Evolutionary conservation across 2,329 filamentous ascomycete species (phyloP).

Genomic region (Endocalyx cinctus): DNA sequence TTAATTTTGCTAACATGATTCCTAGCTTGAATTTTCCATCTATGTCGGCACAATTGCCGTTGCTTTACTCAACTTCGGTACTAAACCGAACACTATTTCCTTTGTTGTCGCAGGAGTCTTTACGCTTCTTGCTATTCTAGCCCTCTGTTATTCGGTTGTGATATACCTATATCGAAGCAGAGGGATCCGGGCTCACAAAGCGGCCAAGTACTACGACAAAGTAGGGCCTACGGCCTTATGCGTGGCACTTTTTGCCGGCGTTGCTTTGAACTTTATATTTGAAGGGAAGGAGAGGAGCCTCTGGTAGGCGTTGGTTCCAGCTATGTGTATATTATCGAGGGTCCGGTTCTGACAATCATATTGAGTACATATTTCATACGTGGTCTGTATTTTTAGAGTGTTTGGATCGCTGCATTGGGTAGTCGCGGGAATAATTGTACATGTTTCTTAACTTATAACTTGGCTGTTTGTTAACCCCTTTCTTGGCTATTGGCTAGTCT

Average conservation of each 20-base stretch:
- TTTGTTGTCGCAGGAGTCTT: conserved; percentile 73
- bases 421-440: no score
- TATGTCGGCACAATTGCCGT: conserved; percentile 86
- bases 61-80: conserved; percentile 76
- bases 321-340: no score
- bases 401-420: no score
- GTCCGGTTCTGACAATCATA: no score
- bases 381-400: not conserved
- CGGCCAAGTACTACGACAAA: conserved; percentile 88
- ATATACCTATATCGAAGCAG: conserved; percentile 86
- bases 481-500: no score
- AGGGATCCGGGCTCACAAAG: conserved; percentile 76
- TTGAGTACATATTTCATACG: not conserved
- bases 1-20: conserved; percentile 1
- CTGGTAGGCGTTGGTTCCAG: no score
- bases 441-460: no score
- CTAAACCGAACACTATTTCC: conserved; percentile 50
- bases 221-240: conserved; percentile 80
- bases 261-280: conserved; percentile 75
- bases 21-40: conserved; percentile 87
- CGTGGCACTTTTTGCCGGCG: conserved; percentile 64
- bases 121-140: conserved; percentile 71
- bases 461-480: no score
- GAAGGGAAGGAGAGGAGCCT: conserved; percentile 59
- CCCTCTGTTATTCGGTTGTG: conserved; percentile 76